phyloP scores from a whole-genome alignment of 768 basidiomycete species.

The Auricularia auricula-judae region DNA sequence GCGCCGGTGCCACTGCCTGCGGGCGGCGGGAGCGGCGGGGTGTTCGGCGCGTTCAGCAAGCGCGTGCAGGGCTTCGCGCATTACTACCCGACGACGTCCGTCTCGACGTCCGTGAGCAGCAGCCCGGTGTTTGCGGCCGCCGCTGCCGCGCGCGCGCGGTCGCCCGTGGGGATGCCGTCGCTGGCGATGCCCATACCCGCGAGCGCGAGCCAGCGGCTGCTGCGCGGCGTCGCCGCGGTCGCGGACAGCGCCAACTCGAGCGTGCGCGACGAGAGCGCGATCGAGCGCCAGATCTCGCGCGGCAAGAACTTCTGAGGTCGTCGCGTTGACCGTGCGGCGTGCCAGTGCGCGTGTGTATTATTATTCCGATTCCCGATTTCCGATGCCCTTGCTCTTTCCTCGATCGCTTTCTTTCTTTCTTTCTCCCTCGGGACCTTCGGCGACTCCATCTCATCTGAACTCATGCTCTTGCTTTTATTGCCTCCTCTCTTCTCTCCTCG shows the following conservation, averaged over 20 bases:
- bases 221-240: not conserved
- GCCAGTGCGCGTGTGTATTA: not conserved
- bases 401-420: not conserved
- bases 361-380: not conserved
- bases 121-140: not conserved
- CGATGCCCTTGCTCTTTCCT: not conserved
- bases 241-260: not conserved
- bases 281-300: not conserved
- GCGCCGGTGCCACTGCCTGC: not conserved
- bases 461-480: too few relatives aligned
- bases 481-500: too few relatives aligned
- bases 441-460: too few relatives aligned
- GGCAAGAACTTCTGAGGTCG: not conserved
- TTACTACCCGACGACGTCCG: not conserved
- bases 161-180: not conserved
- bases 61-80: not conserved
- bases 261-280: not conserved
- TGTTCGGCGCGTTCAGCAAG: not conserved
- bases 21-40: not conserved
- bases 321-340: not conserved
- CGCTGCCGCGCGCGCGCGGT: not conserved
- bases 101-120: not conserved
- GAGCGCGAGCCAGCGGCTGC: not conserved
- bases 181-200: not conserved
- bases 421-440: not conserved